Evolutionary conservation across 2,329 filamentous ascomycete genomes (phyloP).

Genomic region (Hyphodiscus sp.): DNA sequence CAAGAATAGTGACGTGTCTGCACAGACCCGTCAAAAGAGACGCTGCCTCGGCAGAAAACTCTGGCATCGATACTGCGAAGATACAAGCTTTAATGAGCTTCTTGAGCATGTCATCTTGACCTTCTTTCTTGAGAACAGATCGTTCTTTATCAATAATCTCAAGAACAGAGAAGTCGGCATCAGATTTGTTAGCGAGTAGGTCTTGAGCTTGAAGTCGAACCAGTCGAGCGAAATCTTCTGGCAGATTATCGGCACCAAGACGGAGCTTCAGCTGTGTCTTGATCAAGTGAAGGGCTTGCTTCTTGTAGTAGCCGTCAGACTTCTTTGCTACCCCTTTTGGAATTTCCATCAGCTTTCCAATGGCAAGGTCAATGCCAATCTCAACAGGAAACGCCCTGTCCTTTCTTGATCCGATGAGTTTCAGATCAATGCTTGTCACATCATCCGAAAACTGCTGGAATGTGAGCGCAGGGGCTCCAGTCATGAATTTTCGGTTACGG

Average conservation of each 20-base stretch:
- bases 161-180: constrained; percentile 64
- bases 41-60: constrained; percentile 70
- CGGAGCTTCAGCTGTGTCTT: constrained; percentile 85
- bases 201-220: constrained; percentile 88
- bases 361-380: constrained; percentile 81
- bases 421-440: constrained; percentile 76
- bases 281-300: constrained; percentile 82
- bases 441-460: constrained; percentile 88
- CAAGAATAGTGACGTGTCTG: constrained; percentile 83
- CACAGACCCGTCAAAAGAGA: constrained; percentile 74
- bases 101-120: constrained; percentile 75
- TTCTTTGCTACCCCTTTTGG: constrained; percentile 54
- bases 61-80: constrained; percentile 74
- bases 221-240: constrained; percentile 79
- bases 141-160: constrained; percentile 71
- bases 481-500: constrained; percentile 92
- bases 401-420: constrained; percentile 81
- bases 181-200: constrained; percentile 63
- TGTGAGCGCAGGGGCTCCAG: constrained; percentile 73
- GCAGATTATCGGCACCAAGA: constrained; percentile 79
- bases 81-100: constrained; percentile 85
- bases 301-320: constrained; percentile 79
- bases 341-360: constrained; percentile 77
- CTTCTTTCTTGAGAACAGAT: constrained; percentile 80
- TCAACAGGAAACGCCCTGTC: constrained; percentile 83